Base-by-base conservation (phyloP, 352 stramenopile genomes). In the Phytopythium litorale region DNA sequence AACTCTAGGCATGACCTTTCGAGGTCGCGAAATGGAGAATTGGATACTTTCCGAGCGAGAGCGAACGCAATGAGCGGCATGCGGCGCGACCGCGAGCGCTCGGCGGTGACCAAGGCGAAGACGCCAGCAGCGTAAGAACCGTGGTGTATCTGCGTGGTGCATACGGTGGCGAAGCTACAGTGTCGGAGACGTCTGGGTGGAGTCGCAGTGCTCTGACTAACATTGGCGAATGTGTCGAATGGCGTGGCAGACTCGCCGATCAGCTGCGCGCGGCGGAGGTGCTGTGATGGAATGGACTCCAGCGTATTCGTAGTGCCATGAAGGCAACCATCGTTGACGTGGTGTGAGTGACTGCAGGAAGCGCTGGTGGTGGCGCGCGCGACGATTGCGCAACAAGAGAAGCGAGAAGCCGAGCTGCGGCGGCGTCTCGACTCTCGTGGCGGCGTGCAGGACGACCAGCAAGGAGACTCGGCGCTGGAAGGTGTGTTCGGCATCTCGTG, bases 331-430 rank as follows among this genome's bases (percentile, higher is more conserved):
- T 19, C 11, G 38, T 19, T 45, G 16, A 45, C 23, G 5, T 52
- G 35, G 40, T n/a, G 18, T 28, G 18, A 11, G 5, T 28, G 18
- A 11, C 33, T 9, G 33, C 50, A 92, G 82, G 72, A 87, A 21
- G 82, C 78, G 45, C 53, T 90, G 23, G 60, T 61, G 56, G 67
- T 64, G 33, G 82, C 82, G 12, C 76, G 87, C 60, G 64, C 69
- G 32, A 89, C 76, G 30, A 90, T 92, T 46, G 70, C 72, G 3
- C 68, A 76, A 48, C 80, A 92, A 46, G 76, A 89, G 46, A 82
- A 78, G 60, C 73, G 80, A 0, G 78, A 90, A 59, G 72, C 81
- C 46, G 73, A 92, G 35, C 60, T 92, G 56, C 78, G 74, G 19
- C 63, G 73, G 38, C 58, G 88, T 15, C 70, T 89, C 9, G 73